Evolutionary conservation across 352 stramenopile genomes (phyloP).

Genomic region (Elongisporangium senticosum): DNA sequence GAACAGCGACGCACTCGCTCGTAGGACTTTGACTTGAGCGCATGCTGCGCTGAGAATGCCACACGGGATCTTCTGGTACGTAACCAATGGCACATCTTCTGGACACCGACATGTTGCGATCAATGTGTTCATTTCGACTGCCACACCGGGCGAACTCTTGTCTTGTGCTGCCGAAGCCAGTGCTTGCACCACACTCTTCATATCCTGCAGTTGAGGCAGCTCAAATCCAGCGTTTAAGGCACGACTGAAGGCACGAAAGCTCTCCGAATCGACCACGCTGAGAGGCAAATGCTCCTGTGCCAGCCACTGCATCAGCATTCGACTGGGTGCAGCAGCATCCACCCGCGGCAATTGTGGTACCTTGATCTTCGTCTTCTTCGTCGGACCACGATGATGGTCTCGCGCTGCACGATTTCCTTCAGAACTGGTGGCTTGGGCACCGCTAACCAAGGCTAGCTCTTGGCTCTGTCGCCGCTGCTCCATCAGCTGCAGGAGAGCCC

Average conservation of each 20-base stretch:
- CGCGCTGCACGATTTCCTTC: background rate
- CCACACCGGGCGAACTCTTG: background rate
- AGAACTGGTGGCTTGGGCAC: too few species aligned
- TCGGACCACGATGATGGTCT: background rate
- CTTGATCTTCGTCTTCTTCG: background rate
- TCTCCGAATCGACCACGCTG: conserved; percentile 26
- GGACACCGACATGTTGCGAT: conserved; percentile 25
- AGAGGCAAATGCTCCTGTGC: conserved; percentile 38
- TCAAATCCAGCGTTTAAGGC: conserved; percentile 30
- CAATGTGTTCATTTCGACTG: conserved; percentile 24
- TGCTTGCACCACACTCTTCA: background rate
- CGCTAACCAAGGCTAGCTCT: too few species aligned
- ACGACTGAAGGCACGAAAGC: conserved; percentile 31
- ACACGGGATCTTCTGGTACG: conserved; percentile 22
- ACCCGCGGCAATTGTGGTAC: conserved; percentile 3
- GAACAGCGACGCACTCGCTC: conserved; percentile 23
- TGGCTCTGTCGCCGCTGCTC: conserved; percentile 27
- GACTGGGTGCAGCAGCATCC: conserved; percentile 21
- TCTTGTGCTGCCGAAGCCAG: background rate
- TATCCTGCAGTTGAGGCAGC: conserved; percentile 9
- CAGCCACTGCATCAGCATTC: conserved; percentile 34
- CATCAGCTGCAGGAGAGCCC: conserved; percentile 38
- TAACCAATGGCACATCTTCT: conserved; percentile 24
- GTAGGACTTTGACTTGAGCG: conserved; percentile 28
- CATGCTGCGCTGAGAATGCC: conserved; percentile 13